phyloP scores from a whole-genome alignment of 1,284 basidiomycete species.

The Xanthoconium separans region DNA sequence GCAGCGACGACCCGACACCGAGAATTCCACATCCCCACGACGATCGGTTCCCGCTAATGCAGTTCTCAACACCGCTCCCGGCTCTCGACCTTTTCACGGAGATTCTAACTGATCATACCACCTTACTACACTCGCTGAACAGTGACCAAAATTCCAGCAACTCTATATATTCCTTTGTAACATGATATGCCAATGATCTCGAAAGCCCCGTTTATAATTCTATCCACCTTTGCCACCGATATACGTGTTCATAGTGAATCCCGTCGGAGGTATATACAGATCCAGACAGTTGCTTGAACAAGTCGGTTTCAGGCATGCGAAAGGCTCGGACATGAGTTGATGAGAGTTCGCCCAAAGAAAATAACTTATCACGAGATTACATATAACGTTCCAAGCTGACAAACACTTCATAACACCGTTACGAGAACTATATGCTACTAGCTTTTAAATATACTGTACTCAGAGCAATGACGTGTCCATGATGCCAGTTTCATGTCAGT shows the following conservation, averaged over 20 bases:
- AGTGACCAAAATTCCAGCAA: too few species aligned
- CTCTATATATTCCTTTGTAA: too few species aligned
- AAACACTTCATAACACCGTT: conserved; percentile 1
- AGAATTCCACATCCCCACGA: conserved; percentile 16
- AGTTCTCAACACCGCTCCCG: neutral
- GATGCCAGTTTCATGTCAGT: neutral
- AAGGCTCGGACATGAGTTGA: neutral
- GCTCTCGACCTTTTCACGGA: neutral
- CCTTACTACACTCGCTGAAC: too few species aligned
- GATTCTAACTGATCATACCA: neutral
- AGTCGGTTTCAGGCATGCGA: neutral
- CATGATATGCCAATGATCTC: too few species aligned
- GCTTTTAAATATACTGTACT: neutral
- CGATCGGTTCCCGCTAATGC: conserved; percentile 10
- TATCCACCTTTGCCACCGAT: too few species aligned
- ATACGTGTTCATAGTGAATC: too few species aligned
- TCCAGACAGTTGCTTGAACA: neutral
- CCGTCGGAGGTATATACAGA: neutral
- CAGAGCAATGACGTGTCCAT: neutral
- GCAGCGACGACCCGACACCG: conserved; percentile 2
- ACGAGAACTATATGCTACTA: conserved; percentile 2
- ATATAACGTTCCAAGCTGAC: conserved; percentile 19
- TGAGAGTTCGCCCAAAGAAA: neutral
- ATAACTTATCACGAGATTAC: conserved; percentile 2
- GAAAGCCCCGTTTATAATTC: too few species aligned